A percentile compares a stretch with the other conserved stretches of the same genome.
Conservation (phyloP, 768 basidiomycete genomes). For the Suillus luteus region DNA sequence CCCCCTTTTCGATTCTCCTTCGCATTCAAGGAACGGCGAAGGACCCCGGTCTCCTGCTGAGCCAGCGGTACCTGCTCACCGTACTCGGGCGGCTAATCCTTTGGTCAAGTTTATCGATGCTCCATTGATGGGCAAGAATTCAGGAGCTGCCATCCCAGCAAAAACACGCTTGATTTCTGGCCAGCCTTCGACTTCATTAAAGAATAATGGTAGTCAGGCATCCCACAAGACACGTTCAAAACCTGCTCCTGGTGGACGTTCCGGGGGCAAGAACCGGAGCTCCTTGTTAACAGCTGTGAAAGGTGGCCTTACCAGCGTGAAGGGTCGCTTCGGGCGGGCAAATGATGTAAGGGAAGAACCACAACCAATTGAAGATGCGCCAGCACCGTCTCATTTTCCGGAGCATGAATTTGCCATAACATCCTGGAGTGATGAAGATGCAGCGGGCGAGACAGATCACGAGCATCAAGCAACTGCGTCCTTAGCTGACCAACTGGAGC, state of each 20-base stretch:
- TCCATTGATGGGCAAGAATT: slow-evolving; percentile 25
- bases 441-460: slow-evolving; percentile 12
- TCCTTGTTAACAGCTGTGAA: slow-evolving; percentile 58
- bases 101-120: slow-evolving; percentile 52
- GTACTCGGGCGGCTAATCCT: slow-evolving; percentile 52
- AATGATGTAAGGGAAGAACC: slow-evolving; percentile 20
- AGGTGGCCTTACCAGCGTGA: slow-evolving; percentile 52
- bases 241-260: slow-evolving; percentile 53
- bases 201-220: slow-evolving; percentile 15
- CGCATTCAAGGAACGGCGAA: slow-evolving; percentile 12
- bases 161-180: slow-evolving; percentile 48
- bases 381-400: slow-evolving; percentile 6
- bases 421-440: slow-evolving; percentile 25
- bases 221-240: slow-evolving; percentile 27
- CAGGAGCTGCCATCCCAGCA: slow-evolving; percentile 46
- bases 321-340: slow-evolving; percentile 40
- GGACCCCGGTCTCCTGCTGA: slow-evolving; percentile 14
- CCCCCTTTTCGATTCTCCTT: slow-evolving; percentile 34
- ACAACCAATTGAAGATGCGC: slow-evolving; percentile 24
- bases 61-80: slow-evolving; percentile 39
- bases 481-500: slow-evolving; percentile 1
- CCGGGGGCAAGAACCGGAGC: slow-evolving; percentile 43
- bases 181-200: slow-evolving; percentile 12
- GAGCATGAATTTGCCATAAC: slow-evolving; percentile 15
- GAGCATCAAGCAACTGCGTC: slow-evolving; percentile 11